Conservation (phyloP, 768 basidiomycete genomes). For the Nevesoporus exiguus region DNA sequence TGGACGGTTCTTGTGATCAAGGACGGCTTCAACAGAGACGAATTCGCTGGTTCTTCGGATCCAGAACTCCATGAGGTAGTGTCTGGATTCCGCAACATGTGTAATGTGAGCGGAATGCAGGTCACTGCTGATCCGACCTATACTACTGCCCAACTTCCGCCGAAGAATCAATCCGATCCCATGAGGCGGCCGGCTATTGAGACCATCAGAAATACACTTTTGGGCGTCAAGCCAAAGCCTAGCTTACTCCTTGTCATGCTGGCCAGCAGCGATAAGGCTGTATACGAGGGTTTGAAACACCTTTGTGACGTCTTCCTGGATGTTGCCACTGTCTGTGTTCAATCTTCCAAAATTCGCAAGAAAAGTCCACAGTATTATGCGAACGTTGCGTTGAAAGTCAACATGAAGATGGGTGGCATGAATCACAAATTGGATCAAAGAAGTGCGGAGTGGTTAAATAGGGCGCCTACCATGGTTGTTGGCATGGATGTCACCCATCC, state of each 20-base stretch:
- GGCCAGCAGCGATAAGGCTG: conserved; percentile 42
- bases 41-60: conserved; percentile 55
- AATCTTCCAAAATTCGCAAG: conserved; percentile 66
- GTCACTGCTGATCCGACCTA: conserved; percentile 37
- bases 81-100: conserved; percentile 59
- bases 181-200: conserved; percentile 49
- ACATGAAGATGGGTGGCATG: conserved; percentile 53
- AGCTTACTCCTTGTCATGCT: conserved; percentile 45
- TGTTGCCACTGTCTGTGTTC: conserved; percentile 67
- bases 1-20: conserved; percentile 71
- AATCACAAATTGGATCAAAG: conserved; percentile 44
- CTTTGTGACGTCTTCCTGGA: conserved; percentile 49
- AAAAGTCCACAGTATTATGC: conserved; percentile 53
- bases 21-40: conserved; percentile 54
- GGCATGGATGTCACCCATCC: conserved; percentile 76
- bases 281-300: conserved; percentile 52
- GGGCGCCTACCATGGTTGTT: conserved; percentile 48
- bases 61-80: conserved; percentile 47
- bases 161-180: conserved; percentile 50
- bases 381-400: conserved; percentile 53
- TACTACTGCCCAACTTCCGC: conserved; percentile 44
- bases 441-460: conserved; percentile 38
- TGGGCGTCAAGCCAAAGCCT: conserved; percentile 38
- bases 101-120: conserved; percentile 58
- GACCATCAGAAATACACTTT: conserved; percentile 42